Evolutionary conservation across 495 filamentous ascomycete species (phyloP), one percentile per base, ranked within the genome.

Genomic region (Letharia lupina): DNA sequence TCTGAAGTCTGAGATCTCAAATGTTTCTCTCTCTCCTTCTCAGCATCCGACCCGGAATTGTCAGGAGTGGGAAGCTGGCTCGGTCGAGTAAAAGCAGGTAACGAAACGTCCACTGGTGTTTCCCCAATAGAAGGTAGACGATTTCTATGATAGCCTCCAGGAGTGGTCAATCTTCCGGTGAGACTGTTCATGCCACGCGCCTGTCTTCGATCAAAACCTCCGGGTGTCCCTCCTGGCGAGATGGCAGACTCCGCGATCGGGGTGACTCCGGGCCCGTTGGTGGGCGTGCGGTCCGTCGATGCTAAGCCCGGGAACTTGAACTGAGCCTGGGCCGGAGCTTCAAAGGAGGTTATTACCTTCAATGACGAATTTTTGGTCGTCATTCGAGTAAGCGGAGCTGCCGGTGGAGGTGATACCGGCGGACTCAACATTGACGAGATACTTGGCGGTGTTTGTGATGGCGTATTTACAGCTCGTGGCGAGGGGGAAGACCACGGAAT

Each of bases 161-260:
- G 87, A 0, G 89, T 91, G 3, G 79, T 83, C 4, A 91, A 88
- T 42, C 89, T 82, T 67, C 83, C 84, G 57, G 84, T 78, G 31
- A 74, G 73, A 69, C 80, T 85, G 35, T 79, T 77, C 67, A 79
- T 77, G 56, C 81, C 82, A 64, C 79, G 79, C 31, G 77, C 74
- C 54, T 87, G 77, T 61, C 59, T 56, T 52, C 64, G 28, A 23
- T 52, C 57, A 68, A 89, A 87, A 4, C 87, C 88, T 9, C 82
- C 81, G n/a, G 88, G 80, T 54, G 85, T 82, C 48, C 85, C 88
- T 45, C 83, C 80, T 3, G 90, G 90, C 37, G 90, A 91, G 41
- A 94, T 78, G 15, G 93, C 94, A 47, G 93, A 96, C 68, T 97
- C 91, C 4, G 90, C 89, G 72, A 98, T 97, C 2, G 94, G 94